phyloP scores from a whole-genome alignment of 768 basidiomycete species.

The Tephrocybe sp. region DNA sequence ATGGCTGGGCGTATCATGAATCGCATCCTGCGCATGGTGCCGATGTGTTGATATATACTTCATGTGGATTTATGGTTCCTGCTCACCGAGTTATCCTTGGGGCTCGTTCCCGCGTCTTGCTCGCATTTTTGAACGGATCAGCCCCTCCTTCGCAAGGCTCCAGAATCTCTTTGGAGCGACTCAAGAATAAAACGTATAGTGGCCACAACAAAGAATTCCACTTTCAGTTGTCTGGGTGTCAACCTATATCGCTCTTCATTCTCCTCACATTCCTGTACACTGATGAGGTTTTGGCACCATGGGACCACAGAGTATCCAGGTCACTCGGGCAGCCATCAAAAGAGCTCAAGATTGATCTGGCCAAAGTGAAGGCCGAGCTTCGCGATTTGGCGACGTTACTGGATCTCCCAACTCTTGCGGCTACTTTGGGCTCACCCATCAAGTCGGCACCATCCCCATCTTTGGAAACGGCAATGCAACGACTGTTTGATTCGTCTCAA shows the following conservation, averaged over 20 bases:
- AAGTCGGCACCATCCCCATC: constrained; percentile 55
- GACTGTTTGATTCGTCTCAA: constrained; percentile 46
- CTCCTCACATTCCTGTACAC: constrained; percentile 87
- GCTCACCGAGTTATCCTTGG: constrained; percentile 69
- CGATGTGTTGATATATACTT: constrained; percentile 56
- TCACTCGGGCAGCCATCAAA: constrained; percentile 41
- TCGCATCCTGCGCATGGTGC: constrained; percentile 49
- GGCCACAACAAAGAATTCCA: constrained; percentile 14
- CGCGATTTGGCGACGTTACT: constrained; percentile 56
- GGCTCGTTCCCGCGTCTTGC: constrained; percentile 52
- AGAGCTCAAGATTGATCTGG: constrained; percentile 39
- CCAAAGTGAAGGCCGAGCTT: constrained; percentile 64
- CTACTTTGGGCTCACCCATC: constrained; percentile 57
- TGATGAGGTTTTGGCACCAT: constrained; percentile 78
- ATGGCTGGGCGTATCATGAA: constrained; percentile 9
- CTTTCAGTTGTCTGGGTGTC: constrained; percentile 53
- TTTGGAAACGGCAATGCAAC: constrained; percentile 47
- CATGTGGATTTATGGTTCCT: constrained; percentile 45
- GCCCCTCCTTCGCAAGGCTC: constrained; percentile 26
- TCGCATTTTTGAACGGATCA: constrained; percentile 38
- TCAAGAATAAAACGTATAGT: constrained; percentile 5
- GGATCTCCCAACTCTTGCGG: constrained; percentile 51
- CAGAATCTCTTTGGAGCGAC: constrained; percentile 30
- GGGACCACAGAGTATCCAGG: constrained; percentile 71
- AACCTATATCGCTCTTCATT: constrained; percentile 68